Percentiles rank a stretch among this genome's conserved stretches.
These are phyloP conservation scores for Themeda triandra DNA, from an alignment of 176 grass and related monocot species.

Conservation along the genomic window DNA sequence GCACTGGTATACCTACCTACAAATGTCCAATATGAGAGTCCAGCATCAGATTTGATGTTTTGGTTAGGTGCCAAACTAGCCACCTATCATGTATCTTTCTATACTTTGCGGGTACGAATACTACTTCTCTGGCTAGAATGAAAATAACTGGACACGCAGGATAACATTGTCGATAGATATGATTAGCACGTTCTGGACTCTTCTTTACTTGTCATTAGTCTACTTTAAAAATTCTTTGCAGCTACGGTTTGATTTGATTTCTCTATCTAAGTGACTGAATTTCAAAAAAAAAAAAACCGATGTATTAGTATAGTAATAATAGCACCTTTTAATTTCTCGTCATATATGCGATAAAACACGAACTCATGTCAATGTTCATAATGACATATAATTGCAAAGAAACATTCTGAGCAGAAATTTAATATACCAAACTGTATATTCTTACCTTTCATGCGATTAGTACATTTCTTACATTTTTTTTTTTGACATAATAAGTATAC, in stretches of 20 bases:
- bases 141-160: background rate
- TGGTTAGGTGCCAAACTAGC: conserved; percentile 2
- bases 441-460: background rate
- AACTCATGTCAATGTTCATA: background rate
- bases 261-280: background rate
- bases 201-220: background rate
- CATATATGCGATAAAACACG: background rate
- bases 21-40: background rate
- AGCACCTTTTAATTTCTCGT: background rate
- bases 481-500: background rate
- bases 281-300: background rate
- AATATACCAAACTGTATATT: background rate
- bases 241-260: background rate
- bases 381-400: background rate
- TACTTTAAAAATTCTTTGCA: background rate
- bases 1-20: background rate
- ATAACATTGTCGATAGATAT: conserved; percentile 2
- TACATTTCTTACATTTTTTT: background rate
- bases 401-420: background rate
- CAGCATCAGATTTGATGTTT: conserved; percentile 21
- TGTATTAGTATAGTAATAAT: background rate
- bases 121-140: background rate
- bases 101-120: background rate
- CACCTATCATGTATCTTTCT: background rate
- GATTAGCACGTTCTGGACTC: background rate